Evolutionary conservation across 176 grass and related monocot genomes (phyloP), one percentile per base, ranked within the genome.

Genomic region (Poa annua): DNA sequence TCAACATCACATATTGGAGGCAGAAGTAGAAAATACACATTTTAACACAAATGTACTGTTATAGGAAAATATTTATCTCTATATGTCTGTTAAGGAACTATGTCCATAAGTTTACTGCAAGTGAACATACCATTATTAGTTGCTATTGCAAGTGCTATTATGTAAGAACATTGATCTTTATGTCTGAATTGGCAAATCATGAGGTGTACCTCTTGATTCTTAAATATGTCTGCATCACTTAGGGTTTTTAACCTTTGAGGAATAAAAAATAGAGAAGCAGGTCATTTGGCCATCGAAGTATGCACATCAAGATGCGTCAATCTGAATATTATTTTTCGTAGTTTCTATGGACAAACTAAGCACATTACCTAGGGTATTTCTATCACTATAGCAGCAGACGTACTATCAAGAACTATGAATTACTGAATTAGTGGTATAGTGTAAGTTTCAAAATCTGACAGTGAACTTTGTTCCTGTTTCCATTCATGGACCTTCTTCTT

Each of bases 1-100:
- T 72, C 65, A 74, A 78, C n/a, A 24, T 73, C 81, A 19, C 56
- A 70, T 89, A 41, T 59, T 39, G 56, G 55, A 67, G n/a, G 55
- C 60, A 16, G 67, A 41, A 20, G 3, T 66, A 59, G 9, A 59
- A 8, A 35, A 47, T 72, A 72, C 11, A 65, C 64, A 72, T 12
- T 63, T 24, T 56, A 82, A 35, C 66, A 33, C 60, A 66, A 73
- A 35, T 72, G 32, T n/a, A 49, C 20, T 15, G 35, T 66, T 75
- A 54, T 15, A 22, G 25, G 34, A 77, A 79, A 79, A 45, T 26
- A 65, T 78, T 45, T 66, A 66, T 66, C 25, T 66, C 19, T 52
- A 26, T 56, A 79, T 8, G 35, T 79, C 19, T 32, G 1, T 71
- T 33, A 51, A 71, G 56, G 39, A 68, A 71, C 47, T 20, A 14